These are phyloP conservation scores for Talaromyces atroroseus DNA, from an alignment of 2,329 filamentous ascomycete species.

Conservation along the genomic window DNA sequence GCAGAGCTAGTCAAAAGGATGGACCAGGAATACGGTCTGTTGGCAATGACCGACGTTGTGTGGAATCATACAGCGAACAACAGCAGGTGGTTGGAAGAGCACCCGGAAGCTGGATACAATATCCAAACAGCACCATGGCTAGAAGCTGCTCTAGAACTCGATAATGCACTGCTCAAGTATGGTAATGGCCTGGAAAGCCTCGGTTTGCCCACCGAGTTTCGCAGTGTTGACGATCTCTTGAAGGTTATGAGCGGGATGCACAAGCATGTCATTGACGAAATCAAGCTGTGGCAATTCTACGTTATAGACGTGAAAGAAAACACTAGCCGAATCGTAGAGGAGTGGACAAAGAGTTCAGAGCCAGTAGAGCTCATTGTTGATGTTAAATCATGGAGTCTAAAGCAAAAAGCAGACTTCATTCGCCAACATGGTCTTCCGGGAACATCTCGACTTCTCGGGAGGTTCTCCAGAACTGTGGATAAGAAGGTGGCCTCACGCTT, in stretches of 20 bases:
- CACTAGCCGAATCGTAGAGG: slow-evolving; percentile 60
- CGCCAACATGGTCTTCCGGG: slow-evolving; percentile 64
- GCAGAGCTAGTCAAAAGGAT: slow-evolving; percentile 70
- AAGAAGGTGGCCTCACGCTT: slow-evolving; percentile 65
- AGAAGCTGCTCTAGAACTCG: slow-evolving; percentile 65
- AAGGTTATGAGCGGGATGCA: slow-evolving; percentile 81
- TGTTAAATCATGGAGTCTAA: slow-evolving; percentile 46
- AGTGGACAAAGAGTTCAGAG: slow-evolving; percentile 55
- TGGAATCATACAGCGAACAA: slow-evolving; percentile 98
- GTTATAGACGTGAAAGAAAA: slow-evolving; percentile 72
- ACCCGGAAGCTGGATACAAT: slow-evolving; percentile 95
- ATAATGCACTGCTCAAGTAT: slow-evolving; percentile 64
- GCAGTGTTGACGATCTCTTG: slow-evolving; percentile 65
- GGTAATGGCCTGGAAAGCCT: slow-evolving; percentile 58
- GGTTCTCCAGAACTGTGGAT: slow-evolving; percentile 68
- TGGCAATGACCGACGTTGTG: slow-evolving; percentile 92
- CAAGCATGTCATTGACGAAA: slow-evolving; percentile 67
- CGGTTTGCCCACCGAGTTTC: slow-evolving; percentile 70
- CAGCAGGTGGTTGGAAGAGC: slow-evolving; percentile 86
- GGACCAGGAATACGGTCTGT: slow-evolving; percentile 75
- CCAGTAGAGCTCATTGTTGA: slow-evolving; percentile 38
- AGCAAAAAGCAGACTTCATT: slow-evolving; percentile 56
- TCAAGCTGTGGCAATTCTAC: slow-evolving; percentile 92
- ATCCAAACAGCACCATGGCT: slow-evolving; percentile 77
- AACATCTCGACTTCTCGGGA: slow-evolving; percentile 69